Conservation (phyloP, 1,284 basidiomycete species). For the Wolfiporia cocos region DNA sequence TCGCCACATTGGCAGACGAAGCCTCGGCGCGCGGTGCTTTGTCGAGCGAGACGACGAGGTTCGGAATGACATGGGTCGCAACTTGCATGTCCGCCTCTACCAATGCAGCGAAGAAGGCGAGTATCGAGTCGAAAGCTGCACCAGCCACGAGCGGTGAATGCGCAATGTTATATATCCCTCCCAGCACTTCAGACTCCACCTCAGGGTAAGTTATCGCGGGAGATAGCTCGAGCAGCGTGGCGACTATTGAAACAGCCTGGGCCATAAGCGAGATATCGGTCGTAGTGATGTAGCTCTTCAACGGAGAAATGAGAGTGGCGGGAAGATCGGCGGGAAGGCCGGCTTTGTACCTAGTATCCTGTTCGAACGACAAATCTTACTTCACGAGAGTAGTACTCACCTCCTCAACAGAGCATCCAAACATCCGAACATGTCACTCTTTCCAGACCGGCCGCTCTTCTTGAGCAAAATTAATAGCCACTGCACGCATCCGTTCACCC, state of each 20-base stretch:
- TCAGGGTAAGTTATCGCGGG: conserved; percentile 62
- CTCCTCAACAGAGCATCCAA: conserved; percentile 70
- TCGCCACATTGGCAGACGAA: conserved; percentile 69
- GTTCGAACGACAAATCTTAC: conserved; percentile 6
- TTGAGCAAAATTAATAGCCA: conserved; percentile 77
- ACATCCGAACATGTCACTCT: conserved; percentile 77
- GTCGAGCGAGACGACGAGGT: conserved; percentile 56
- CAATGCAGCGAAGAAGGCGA: conserved; percentile 75
- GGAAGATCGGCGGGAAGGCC: conserved; percentile 60
- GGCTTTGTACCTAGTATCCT: conserved; percentile 47
- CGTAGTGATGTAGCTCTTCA: conserved; percentile 69
- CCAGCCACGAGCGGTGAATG: conserved; percentile 76
- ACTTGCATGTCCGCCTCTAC: conserved; percentile 82
- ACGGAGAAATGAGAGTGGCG: conserved; percentile 59
- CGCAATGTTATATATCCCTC: conserved; percentile 65
- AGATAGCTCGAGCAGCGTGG: conserved; percentile 65
- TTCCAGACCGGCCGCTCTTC: conserved; percentile 76
- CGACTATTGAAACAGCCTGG: conserved; percentile 65
- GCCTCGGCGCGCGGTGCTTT: conserved; percentile 50
- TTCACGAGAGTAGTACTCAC: conserved; percentile 29
- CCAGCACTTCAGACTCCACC: conserved; percentile 66
- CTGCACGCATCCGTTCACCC: conserved; percentile 76
- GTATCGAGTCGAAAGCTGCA: conserved; percentile 71
- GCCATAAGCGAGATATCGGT: conserved; percentile 76
- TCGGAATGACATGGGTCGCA: conserved; percentile 70